These are phyloP conservation scores for Saturnispora dispora DNA, from an alignment of 805 yeast species.

Conservation along the genomic window DNA sequence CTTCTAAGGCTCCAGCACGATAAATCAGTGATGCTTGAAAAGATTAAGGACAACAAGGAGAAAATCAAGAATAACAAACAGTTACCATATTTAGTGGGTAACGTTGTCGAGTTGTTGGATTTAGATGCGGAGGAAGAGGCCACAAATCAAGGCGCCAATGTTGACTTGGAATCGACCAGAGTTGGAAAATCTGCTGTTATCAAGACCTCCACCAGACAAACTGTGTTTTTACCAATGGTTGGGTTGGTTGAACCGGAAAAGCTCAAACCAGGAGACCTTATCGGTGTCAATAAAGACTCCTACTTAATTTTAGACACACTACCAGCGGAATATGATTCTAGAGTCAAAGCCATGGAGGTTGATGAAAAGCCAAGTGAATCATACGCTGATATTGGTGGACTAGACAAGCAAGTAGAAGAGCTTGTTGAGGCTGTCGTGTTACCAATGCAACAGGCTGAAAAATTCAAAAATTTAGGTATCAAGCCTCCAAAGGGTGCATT, in stretches of 20 bases:
- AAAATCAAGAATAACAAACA: conserved; percentile 93
- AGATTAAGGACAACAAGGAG: conserved; percentile 92
- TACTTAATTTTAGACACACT: conserved; percentile 86
- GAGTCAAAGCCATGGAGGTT: conserved; percentile 98
- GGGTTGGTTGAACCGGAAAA: conserved; percentile 88
- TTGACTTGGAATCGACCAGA: conserved; percentile 84
- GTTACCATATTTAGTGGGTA: conserved; percentile 92
- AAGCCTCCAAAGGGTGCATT: conserved; percentile 98
- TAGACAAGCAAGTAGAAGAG: conserved; percentile 97
- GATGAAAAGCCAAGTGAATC: conserved; percentile 98
- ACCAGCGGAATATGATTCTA: conserved; percentile 94
- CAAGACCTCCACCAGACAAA: conserved; percentile 95
- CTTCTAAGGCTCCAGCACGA: conserved; percentile 86
- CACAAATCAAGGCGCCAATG: conserved; percentile 86
- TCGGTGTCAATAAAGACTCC: conserved; percentile 96
- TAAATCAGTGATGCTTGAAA: conserved; percentile 83
- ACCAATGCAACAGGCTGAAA: conserved; percentile 97
- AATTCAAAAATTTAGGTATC: conserved; percentile 87
- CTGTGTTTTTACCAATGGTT: conserved; percentile 90
- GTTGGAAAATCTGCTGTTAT: conserved; percentile 97
- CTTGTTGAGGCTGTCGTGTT: conserved; percentile 95
- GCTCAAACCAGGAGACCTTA: conserved; percentile 95
- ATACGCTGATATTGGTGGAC: conserved; percentile 94
- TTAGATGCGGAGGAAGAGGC: conserved; percentile 79
- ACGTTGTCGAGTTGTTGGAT: conserved; percentile 89